A percentile compares a stretch with the other conserved stretches of the same genome.
phyloP scores from a whole-genome alignment of 2,329 filamentous ascomycete genomes.

The Cytospora piceae region DNA sequence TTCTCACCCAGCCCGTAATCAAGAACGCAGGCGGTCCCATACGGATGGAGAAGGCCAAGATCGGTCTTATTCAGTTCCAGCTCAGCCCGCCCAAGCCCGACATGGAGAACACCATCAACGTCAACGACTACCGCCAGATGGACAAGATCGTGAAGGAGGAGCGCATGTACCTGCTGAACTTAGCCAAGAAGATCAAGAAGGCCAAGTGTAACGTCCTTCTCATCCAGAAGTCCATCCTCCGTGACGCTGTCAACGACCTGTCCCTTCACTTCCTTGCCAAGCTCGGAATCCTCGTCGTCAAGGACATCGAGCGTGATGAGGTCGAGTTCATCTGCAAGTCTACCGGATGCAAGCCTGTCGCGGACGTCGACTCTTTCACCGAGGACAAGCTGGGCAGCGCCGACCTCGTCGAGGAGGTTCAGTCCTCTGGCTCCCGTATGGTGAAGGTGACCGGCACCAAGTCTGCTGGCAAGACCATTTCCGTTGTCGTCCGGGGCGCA shows the following conservation, averaged over 20 bases:
- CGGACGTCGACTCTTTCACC: constrained; percentile 96
- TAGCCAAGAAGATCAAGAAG: constrained; percentile 99
- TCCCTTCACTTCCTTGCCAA: constrained; percentile 97
- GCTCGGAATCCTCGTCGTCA: constrained; percentile 91
- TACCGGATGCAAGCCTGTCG: constrained; percentile 97
- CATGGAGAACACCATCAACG: constrained; percentile 99
- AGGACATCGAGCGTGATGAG: constrained; percentile 98
- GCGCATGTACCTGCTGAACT: constrained; percentile 94
- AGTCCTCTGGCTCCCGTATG: constrained; percentile 85
- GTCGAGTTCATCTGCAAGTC: constrained; percentile 99
- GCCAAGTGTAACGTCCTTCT: constrained; percentile 98
- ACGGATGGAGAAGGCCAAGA: constrained; percentile 95
- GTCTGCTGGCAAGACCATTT: constrained; percentile 83
- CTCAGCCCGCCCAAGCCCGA: constrained; percentile 97
- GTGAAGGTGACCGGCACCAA: constrained; percentile 95
- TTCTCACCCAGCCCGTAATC: constrained; percentile 88
- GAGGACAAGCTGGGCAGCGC: constrained; percentile 97
- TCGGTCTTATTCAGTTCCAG: constrained; percentile 98
- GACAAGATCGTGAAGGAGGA: constrained; percentile 99
- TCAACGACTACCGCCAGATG: constrained; percentile 99
- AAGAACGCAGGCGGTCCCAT: constrained; percentile 91
- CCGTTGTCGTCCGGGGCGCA: constrained; percentile 90
- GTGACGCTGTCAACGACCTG: constrained; percentile 96
- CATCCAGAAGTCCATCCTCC: constrained; percentile 97
- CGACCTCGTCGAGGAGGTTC: constrained; percentile 90